Evolutionary conservation across 306 rosid species (phyloP), one percentile per base, ranked within the genome.

Genomic region (Glycyrrhiza uralensis): DNA sequence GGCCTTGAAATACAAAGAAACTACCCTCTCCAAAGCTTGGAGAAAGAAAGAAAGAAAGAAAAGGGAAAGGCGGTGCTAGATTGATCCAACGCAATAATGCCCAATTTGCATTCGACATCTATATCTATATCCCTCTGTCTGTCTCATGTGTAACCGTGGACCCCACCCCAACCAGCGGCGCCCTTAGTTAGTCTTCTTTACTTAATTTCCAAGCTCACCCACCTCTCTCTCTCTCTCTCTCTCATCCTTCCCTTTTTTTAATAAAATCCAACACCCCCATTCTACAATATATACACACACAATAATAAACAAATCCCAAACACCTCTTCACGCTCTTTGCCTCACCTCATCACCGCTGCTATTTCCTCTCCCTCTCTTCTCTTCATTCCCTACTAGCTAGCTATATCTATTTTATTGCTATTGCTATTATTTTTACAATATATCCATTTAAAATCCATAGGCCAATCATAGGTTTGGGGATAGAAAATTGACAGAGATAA

Each of bases 131-230:
- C 58, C 73, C 59, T 26, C 22, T 66, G 6, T 73, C 69, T 67
- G 70, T 72, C 78, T 72, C 77, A 66, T 68, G 45, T 63, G 81
- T 58, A n/a, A 0, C 28, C 35, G 80, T 81, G 91, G 96, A 32
- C 87, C 87, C 93, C 74, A 75, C 74, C 7, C 51, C 36, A 35
- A 77, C 88, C 86, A 93, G 90, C 93, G 87, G 93, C 97, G 87
- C 90, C 89, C 83, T 80, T 76, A 84, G 88, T 82, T 76, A 84
- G 88, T 82, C 93, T 81, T 80, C 90, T 80, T 85, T 84, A 82
- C 96, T 88, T 88, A 49, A 71, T 85, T 90, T 83, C 89, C 80
- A 88, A 87, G 85, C 74, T 81, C 95, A 88, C 91, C 92, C 84
- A 85, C 93, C 90, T 7, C 18, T 50, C 3, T 42, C 29, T 14